A percentile compares a stretch with the other conserved stretches of the same genome.
These are phyloP conservation scores for Chaetomiaceae sp. DNA, from an alignment of 2,329 filamentous ascomycete genomes.

Conservation along the genomic window DNA sequence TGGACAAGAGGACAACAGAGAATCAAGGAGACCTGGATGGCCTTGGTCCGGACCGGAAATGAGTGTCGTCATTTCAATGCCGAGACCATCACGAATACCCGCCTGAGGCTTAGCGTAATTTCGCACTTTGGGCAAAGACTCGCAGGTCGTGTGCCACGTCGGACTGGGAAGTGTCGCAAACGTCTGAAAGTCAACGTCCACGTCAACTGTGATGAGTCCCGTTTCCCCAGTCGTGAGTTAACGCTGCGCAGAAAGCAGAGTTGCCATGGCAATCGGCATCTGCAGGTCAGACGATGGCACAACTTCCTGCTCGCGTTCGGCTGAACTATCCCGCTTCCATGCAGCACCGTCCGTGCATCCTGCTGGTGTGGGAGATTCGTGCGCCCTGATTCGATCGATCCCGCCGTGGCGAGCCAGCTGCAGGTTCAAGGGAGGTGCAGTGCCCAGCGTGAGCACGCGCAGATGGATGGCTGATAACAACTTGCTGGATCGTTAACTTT, in stretches of 20 bases:
- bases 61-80: slow-evolving; percentile 11
- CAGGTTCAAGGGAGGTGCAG: slow-evolving; percentile 25
- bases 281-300: background rate
- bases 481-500: too few species aligned
- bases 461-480: slow-evolving; percentile 10
- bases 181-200: too few species aligned
- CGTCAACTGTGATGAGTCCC: too few species aligned
- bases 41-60: slow-evolving; percentile 6
- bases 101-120: too few species aligned
- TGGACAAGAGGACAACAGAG: too few species aligned
- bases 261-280: slow-evolving; percentile 11
- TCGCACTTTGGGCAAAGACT: too few species aligned
- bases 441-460: slow-evolving; percentile 18
- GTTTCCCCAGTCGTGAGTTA: too few species aligned
- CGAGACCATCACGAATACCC: too few species aligned
- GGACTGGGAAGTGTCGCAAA: too few species aligned
- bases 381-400: slow-evolving; percentile 14
- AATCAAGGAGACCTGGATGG: background rate
- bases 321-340: slow-evolving; percentile 24
- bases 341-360: slow-evolving; percentile 24
- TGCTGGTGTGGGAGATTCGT: slow-evolving; percentile 22
- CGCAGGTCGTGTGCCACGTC: too few species aligned
- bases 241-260: background rate
- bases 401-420: slow-evolving; percentile 15
- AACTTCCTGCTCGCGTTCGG: slow-evolving; percentile 14